Base-by-base conservation (phyloP, 495 filamentous ascomycete species). In the Xylaria palmicola region DNA sequence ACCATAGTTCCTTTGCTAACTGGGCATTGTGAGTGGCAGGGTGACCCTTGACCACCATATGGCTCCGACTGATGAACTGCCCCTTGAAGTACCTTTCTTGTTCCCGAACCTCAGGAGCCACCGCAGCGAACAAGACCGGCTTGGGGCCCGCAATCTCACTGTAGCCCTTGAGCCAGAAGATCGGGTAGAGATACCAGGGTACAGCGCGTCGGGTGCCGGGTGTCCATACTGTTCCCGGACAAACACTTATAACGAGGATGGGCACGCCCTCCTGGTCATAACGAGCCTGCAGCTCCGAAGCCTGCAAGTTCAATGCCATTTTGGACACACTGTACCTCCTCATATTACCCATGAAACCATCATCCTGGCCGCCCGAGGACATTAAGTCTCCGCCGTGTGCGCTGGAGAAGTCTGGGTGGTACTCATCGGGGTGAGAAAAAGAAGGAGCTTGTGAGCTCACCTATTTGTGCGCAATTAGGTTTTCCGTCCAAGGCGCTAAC, bases 271-370 rank as follows among this genome's bases (percentile, higher is more conserved):
- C 47, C 8, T 60, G 36, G 50, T 70, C 65, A 3, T 67, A 36
- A 9, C 56, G 62, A 12, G 52, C 53, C 48, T 70, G 67, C 5
- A 70, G 62, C 19, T 67, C 65, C 26, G 56, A 54, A 47, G 62
- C 51, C 60, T 68, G 70, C 24, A 65, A 60, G n/a, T 65, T 57
- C 34, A 67, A 48, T 13, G 66, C 66, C 34, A 60, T 15, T 50
- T 71, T 71, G 22, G 49, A 49, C 29, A 62, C 45, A 12, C 29
- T 61, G 52, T 67, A 69, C 36, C 57, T 64, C 48, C 51, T 41
- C 22, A 62, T 37, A 15, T 30, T 29, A 52, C 49, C 49, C 49
- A 30, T 32, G 49, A 52, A 52, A 12, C 49, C 30, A 15, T 37
- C 49, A 29, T 52, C 49, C 17, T 52, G 49, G 12, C 49, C 49